Percentiles rank a stretch among this genome's conserved stretches.
Conservation (phyloP, 2,329 filamentous ascomycete species). For the Claviceps capensis region DNA sequence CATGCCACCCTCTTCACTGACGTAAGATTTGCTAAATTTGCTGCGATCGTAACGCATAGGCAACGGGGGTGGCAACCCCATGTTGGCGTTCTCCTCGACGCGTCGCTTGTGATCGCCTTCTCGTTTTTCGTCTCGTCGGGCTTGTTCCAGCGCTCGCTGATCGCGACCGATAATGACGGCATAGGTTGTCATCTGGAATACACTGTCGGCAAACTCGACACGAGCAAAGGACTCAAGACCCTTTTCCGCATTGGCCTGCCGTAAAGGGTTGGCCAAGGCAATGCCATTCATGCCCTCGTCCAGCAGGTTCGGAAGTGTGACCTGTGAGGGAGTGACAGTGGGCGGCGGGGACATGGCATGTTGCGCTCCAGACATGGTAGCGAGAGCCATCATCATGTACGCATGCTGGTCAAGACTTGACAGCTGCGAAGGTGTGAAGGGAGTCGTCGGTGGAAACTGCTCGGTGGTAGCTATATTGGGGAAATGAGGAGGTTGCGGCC, state of each 20-base stretch:
- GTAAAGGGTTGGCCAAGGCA: constrained; percentile 17
- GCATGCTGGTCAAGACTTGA: constrained; percentile 23
- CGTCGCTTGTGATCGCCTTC: constrained; percentile 30
- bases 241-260: constrained; percentile 23
- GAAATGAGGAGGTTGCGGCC: neutral
- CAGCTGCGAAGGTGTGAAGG: constrained; percentile 20
- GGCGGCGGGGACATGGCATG: constrained; percentile 27
- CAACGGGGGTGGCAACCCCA: constrained; percentile 36
- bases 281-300: constrained; percentile 17
- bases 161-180: constrained; percentile 61
- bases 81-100: constrained; percentile 31
- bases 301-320: constrained; percentile 27
- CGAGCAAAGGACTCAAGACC: constrained; percentile 42
- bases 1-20: constrained; percentile 58
- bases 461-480: constrained; percentile 10
- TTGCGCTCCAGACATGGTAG: constrained; percentile 23
- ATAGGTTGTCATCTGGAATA: constrained; percentile 67
- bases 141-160: constrained; percentile 42
- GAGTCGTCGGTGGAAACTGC: constrained; percentile 18
- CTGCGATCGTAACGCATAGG: constrained; percentile 36
- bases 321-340: constrained; percentile 32
- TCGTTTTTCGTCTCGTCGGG: constrained; percentile 36
- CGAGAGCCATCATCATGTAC: constrained; percentile 33
- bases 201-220: constrained; percentile 60
- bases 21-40: constrained; percentile 50